These are phyloP conservation scores for Kalaharituber pfeilii DNA, from an alignment of 2,329 filamentous ascomycete species.

Conservation along the genomic window DNA sequence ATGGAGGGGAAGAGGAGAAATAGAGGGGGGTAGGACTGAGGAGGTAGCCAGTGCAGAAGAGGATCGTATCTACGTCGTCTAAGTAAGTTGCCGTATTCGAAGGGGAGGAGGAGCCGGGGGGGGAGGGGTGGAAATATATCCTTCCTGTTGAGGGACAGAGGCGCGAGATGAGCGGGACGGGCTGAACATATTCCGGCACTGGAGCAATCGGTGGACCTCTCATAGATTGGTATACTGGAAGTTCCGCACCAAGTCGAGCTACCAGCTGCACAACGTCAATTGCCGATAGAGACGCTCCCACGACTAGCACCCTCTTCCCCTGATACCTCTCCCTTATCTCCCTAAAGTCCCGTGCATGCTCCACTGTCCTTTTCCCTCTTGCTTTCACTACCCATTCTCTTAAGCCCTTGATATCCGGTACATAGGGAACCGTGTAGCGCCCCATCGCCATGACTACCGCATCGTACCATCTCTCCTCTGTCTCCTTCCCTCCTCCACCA, in stretches of 20 bases:
- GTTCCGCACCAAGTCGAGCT: background rate
- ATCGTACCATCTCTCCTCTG: slow-evolving; percentile 37
- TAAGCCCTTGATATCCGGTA: slow-evolving; percentile 47
- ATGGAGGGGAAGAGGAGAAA: slow-evolving; percentile 44
- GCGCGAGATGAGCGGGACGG: background rate
- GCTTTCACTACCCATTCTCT: slow-evolving; percentile 41
- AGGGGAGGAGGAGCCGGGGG: background rate
- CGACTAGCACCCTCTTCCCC: slow-evolving; percentile 30
- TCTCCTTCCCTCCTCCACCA: background rate
- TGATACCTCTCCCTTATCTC: slow-evolving; percentile 40
- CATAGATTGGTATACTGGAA: background rate
- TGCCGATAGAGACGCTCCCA: background rate
- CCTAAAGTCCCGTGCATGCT: slow-evolving; percentile 68
- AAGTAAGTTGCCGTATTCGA: background rate
- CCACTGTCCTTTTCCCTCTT: slow-evolving; percentile 29
- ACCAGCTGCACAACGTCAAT: background rate
- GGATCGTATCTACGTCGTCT: background rate
- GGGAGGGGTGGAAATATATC: background rate
- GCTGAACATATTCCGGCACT: background rate
- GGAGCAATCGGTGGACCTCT: background rate
- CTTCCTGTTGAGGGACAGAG: background rate
- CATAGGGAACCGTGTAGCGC: slow-evolving; percentile 52
- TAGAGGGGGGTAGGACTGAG: slow-evolving; percentile 23
- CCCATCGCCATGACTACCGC: slow-evolving; percentile 60
- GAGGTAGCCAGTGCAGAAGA: background rate